A percentile compares a stretch with the other conserved stretches of the same genome.
phyloP scores from a whole-genome alignment of 2,329 filamentous ascomycete genomes.

The Graphilbum sp. region DNA sequence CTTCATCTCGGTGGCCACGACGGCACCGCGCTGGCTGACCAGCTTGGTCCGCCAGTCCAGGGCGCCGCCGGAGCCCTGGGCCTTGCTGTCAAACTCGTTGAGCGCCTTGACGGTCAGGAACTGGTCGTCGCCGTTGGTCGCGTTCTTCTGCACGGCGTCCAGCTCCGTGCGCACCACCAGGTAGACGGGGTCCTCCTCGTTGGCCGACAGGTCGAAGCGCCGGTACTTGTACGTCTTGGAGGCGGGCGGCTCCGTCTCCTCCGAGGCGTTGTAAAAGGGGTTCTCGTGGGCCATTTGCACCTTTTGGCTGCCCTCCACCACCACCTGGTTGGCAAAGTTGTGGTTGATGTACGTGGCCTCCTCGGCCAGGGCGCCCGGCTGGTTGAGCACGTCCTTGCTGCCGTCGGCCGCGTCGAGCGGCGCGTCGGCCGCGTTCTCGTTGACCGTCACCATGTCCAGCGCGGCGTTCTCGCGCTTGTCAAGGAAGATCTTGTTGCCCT shows the following conservation, averaged over 20 bases:
- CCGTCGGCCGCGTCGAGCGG: conserved; percentile 83
- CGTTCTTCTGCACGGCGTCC: conserved; percentile 84
- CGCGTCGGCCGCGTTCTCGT: conserved; percentile 93
- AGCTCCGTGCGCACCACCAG: conserved; percentile 88
- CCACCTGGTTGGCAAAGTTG: conserved; percentile 95
- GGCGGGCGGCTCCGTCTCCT: conserved; percentile 85
- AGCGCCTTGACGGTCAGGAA: conserved; percentile 85
- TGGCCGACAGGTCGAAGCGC: conserved; percentile 86
- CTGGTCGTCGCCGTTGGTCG: conserved; percentile 81
- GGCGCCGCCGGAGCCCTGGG: conserved; percentile 83
- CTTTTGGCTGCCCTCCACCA: conserved; percentile 66
- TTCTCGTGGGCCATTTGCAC: conserved; percentile 76
- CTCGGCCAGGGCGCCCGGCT: conserved; percentile 78
- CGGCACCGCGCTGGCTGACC: conserved; percentile 83
- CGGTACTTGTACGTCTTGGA: conserved; percentile 98
- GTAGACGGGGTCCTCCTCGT: conserved; percentile 87
- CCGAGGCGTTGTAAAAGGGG: conserved; percentile 90
- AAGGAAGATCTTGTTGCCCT: conserved; percentile 93
- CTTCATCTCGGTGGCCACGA: conserved; percentile 99
- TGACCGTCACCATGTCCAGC: conserved; percentile 95
- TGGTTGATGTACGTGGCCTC: conserved; percentile 99
- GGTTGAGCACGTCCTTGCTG: conserved; percentile 90
- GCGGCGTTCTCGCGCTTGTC: conserved; percentile 95
- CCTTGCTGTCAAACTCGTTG: conserved; percentile 98
- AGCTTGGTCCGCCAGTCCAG: conserved; percentile 96